Percentiles rank a stretch among this genome's conserved stretches.
These are phyloP conservation scores for Rosa multiflora DNA, from an alignment of 306 rosid genomes.

Conservation along the genomic window DNA sequence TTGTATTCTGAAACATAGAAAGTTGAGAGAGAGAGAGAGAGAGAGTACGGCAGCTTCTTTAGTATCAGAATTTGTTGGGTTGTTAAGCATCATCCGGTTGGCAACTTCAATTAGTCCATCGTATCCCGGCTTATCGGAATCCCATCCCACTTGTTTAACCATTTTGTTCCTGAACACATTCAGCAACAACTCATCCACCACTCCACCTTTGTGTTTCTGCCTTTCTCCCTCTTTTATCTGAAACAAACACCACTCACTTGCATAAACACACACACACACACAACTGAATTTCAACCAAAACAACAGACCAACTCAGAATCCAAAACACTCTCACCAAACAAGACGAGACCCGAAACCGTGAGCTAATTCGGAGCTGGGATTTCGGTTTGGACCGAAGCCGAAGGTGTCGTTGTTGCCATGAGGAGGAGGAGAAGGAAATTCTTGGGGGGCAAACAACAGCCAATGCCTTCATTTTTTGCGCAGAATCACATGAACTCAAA, in stretches of 20 bases:
- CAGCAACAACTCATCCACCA: constrained; percentile 72
- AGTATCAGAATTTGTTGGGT: constrained; percentile 57
- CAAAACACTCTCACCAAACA: constrained; percentile 36
- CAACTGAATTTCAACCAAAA: neutral
- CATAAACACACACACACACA: neutral
- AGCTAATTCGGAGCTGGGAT: constrained; percentile 23
- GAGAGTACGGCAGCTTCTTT: constrained; percentile 68
- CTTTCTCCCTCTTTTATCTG: constrained; percentile 12
- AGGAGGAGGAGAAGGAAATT: neutral
- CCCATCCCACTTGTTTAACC: constrained; percentile 91
- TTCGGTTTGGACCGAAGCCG: constrained; percentile 6
- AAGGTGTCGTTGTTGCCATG: neutral
- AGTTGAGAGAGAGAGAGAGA: neutral
- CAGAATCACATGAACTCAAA: neutral
- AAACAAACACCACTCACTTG: neutral
- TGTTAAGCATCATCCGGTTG: constrained; percentile 64
- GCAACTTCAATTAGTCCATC: constrained; percentile 87
- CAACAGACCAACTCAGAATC: neutral
- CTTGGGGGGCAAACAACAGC: constrained; percentile 35
- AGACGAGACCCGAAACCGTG: constrained; percentile 30
- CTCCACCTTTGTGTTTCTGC: constrained; percentile 42
- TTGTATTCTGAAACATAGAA: neutral
- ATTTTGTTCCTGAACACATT: constrained; percentile 71
- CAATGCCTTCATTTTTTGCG: constrained; percentile 49
- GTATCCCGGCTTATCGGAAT: constrained; percentile 72